phyloP scores from a whole-genome alignment of 495 filamentous ascomycete species.

The Xylaria grammica region DNA sequence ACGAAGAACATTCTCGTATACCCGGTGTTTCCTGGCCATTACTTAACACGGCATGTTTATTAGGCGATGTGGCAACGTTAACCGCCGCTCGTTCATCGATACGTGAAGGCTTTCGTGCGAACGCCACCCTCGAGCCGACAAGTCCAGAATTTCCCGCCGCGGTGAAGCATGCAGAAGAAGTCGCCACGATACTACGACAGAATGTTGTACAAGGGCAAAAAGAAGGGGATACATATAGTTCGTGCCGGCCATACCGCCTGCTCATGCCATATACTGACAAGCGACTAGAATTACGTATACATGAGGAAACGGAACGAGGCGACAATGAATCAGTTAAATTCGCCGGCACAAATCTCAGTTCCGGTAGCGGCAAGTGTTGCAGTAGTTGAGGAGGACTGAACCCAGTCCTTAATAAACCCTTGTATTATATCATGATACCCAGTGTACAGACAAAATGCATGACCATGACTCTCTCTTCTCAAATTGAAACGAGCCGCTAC shows the following conservation, averaged over 20 bases:
- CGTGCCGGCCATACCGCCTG: conserved; percentile 32
- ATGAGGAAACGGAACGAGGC: conserved; percentile 86
- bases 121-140: conserved; percentile 60
- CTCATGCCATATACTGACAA: conserved; percentile 16
- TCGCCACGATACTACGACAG: conserved; percentile 76
- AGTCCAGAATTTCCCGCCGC: conserved; percentile 53
- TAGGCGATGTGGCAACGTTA: conserved; percentile 72
- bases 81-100: conserved; percentile 71
- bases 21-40: background rate
- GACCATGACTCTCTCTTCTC: conserved; percentile 39
- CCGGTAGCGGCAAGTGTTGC: conserved; percentile 51
- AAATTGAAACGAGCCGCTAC: conserved; percentile 43
- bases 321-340: conserved; percentile 88
- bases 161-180: conserved; percentile 80
- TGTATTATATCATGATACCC: conserved; percentile 43
- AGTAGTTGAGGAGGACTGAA: conserved; percentile 39
- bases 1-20: background rate
- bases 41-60: conserved; percentile 1
- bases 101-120: conserved; percentile 71
- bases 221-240: conserved; percentile 69
- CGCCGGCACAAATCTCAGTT: conserved; percentile 46
- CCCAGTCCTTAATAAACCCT: conserved; percentile 37
- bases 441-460: conserved; percentile 33
- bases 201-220: conserved; percentile 88
- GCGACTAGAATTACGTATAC: conserved; percentile 76